These are phyloP conservation scores for Angomonas deanei DNA, from an alignment of 208 protist genomes.

Conservation along the genomic window DNA sequence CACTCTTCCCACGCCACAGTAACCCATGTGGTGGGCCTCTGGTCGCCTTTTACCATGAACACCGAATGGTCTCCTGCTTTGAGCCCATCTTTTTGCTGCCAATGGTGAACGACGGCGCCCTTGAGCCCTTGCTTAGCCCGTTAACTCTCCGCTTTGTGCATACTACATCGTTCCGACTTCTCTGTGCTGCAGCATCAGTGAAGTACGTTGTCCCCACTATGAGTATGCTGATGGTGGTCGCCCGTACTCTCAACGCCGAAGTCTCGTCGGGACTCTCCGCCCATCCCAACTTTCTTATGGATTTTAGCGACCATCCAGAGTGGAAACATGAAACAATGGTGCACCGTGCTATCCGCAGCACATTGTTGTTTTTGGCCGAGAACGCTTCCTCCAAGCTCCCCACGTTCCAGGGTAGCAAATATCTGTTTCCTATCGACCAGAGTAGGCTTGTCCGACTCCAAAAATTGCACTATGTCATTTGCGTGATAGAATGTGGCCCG, in stretches of 20 bases:
- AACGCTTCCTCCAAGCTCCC: background rate
- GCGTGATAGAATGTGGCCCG: background rate
- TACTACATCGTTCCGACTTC: background rate
- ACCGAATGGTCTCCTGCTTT: background rate
- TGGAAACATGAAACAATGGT: constrained; percentile 1
- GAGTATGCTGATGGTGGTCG: background rate
- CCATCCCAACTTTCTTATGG: background rate
- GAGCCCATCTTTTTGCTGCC: background rate
- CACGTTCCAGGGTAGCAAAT: background rate
- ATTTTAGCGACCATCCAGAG: background rate
- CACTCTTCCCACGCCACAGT: background rate
- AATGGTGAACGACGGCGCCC: background rate
- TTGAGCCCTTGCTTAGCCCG: background rate
- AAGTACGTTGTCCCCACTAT: background rate
- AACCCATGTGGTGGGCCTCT: background rate
- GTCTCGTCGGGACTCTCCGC: background rate
- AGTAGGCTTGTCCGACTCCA: background rate
- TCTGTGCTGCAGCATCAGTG: background rate
- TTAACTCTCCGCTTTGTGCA: background rate
- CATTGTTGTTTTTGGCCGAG: background rate
- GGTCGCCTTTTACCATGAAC: background rate
- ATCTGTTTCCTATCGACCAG: background rate
- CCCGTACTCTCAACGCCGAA: background rate
- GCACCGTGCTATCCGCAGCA: background rate
- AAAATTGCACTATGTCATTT: background rate